Evolutionary conservation across 208 protist species (phyloP).

Genomic region (Naegleria fowleri): DNA sequence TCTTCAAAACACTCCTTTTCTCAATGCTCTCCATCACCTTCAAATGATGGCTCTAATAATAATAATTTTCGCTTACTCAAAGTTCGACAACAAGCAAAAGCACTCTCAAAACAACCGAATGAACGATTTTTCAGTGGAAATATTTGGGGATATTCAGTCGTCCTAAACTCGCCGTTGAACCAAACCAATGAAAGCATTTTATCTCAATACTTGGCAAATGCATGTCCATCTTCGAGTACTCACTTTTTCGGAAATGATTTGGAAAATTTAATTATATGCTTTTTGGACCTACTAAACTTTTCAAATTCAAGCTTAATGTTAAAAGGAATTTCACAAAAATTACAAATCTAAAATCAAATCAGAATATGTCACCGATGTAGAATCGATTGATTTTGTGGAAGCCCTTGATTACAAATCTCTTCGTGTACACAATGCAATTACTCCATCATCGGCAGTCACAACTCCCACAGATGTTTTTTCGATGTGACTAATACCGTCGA

Average conservation of each 20-base stretch:
- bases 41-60: not conserved
- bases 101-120: not conserved
- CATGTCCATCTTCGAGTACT: not conserved
- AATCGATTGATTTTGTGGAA: not conserved
- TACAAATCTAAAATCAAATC: not conserved
- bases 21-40: not conserved
- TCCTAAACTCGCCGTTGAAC: not conserved
- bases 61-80: not conserved
- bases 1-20: not conserved
- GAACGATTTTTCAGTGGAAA: not conserved
- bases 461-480: no score
- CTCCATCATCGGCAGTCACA: no score
- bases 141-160: not conserved
- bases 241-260: not conserved
- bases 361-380: not conserved
- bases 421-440: not conserved
- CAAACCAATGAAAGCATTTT: not conserved
- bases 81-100: not conserved
- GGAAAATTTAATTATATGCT: not conserved
- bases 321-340: not conserved
- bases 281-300: not conserved
- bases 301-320: not conserved
- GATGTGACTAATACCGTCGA: not conserved
- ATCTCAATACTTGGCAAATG: no score
- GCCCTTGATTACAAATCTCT: not conserved